Base-by-base conservation (phyloP, 768 basidiomycete species). In the Trametes cingulata region DNA sequence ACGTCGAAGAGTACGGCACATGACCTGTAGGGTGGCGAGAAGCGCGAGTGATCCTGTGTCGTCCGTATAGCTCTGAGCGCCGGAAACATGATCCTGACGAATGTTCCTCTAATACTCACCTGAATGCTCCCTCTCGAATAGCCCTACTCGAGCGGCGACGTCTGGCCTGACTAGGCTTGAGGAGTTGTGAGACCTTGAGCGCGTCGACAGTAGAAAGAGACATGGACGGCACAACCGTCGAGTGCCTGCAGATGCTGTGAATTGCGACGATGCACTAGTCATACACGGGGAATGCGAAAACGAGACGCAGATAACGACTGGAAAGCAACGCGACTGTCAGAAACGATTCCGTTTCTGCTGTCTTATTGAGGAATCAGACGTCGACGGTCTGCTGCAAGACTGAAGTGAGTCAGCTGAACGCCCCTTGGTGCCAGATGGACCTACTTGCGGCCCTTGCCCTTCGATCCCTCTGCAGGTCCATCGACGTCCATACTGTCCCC, bases 401-500 rank as follows among this genome's bases (percentile, higher is more conserved):
- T 2, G n/a, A 17, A 0, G 8, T 8, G 24, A 15, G 17, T 66
- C 52, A 29, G 48, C 20, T 42, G 35, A 39, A 33, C 65, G 54
- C 9, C 41, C n/a, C 48, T 19, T 50, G 25, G 24, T 39, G 42
- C 10, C 33, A 46, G 20, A 29, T 39, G 37, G 43, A 79, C 85
- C 33, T 65, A 87, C 87, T 84, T 87, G 65, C 86, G 76, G 66
- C 82, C 85, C 72, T 86, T 88, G 7, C 79, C 77, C 66, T 67
- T 82, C 3, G 66, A 59, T 29, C 75, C 74, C n/a, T 76, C 75
- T 46, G 74, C 65, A 0, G 80, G 76, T 52, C 89, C 88, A 60
- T 89, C 88, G 1, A 89, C 77, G 65, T 89, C 87, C 88, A 90
- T 90, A 37, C 68, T 77, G 66, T 73, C 81, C 56, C 65, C 60